These are phyloP conservation scores for Tuber indicum DNA, from an alignment of 495 filamentous ascomycete species.

Conservation along the genomic window DNA sequence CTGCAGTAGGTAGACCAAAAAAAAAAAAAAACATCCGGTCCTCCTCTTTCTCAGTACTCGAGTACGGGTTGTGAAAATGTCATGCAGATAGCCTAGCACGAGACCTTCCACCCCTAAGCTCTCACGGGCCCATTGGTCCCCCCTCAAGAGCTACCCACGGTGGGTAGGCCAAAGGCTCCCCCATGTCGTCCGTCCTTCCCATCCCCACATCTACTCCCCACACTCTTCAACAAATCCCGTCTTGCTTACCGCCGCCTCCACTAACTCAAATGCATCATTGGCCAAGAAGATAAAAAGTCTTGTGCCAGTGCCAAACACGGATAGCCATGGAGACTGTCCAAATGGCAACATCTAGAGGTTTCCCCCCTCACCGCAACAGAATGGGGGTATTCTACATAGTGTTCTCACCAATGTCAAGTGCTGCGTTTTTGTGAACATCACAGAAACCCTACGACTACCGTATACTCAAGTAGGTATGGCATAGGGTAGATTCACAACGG, in stretches of 20 bases:
- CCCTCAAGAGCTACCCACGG: neutral
- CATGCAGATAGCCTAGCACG: slow-evolving; percentile 10
- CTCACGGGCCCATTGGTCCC: neutral
- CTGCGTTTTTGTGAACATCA: neutral
- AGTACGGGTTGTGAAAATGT: neutral
- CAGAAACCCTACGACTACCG: neutral
- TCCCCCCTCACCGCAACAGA: neutral
- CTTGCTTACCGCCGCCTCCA: slow-evolving; percentile 28
- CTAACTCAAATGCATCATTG: slow-evolving; percentile 22
- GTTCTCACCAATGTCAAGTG: neutral
- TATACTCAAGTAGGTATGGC: neutral
- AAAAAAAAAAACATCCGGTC: neutral
- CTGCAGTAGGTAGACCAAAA: neutral
- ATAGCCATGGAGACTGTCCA: neutral
- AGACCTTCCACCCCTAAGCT: slow-evolving; percentile 16
- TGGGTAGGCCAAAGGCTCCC: neutral
- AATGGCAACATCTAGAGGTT: neutral
- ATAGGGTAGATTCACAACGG: neutral
- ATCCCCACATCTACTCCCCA: slow-evolving; percentile 37
- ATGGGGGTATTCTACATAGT: neutral
- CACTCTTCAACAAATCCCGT: slow-evolving; percentile 19
- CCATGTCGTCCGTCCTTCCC: neutral
- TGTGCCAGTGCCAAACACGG: neutral
- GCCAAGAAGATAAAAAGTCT: neutral
- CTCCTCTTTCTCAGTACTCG: neutral